Percentiles rank a stretch among this genome's conserved stretches.
Evolutionary conservation across 1,139 yeast genomes (phyloP).

Genomic region (Candida sp.): DNA sequence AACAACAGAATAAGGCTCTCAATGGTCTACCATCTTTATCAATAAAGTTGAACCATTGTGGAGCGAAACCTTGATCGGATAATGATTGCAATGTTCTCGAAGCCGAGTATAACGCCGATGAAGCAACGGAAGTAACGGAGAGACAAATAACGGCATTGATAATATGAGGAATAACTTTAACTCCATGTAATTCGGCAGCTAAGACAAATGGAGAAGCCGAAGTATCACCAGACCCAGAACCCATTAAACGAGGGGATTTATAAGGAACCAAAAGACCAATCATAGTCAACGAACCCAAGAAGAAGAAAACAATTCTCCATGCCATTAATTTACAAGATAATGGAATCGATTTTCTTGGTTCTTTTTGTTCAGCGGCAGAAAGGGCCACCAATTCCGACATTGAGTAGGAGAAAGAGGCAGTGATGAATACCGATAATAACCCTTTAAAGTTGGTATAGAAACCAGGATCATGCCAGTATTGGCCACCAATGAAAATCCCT

Average conservation of each 20-base stretch:
- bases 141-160: slow-evolving; percentile 42
- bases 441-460: slow-evolving; percentile 38
- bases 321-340: slow-evolving; percentile 40
- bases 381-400: slow-evolving; percentile 41
- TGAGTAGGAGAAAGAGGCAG: slow-evolving; percentile 36
- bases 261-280: slow-evolving; percentile 44
- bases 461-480: slow-evolving; percentile 45
- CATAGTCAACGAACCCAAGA: slow-evolving; percentile 39
- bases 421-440: slow-evolving; percentile 34
- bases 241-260: slow-evolving; percentile 36
- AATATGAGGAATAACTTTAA: slow-evolving; percentile 35
- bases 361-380: slow-evolving; percentile 38
- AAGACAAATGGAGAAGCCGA: slow-evolving; percentile 43
- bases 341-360: slow-evolving; percentile 40
- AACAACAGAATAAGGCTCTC: slow-evolving; percentile 31
- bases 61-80: slow-evolving; percentile 43
- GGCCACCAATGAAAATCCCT: slow-evolving; percentile 42
- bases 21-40: slow-evolving; percentile 44
- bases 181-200: slow-evolving; percentile 40
- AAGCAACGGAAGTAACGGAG: slow-evolving; percentile 45
- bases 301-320: slow-evolving; percentile 34
- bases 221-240: slow-evolving; percentile 32
- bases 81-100: slow-evolving; percentile 43
- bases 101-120: slow-evolving; percentile 42
- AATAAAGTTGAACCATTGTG: slow-evolving; percentile 36